Conservation (phyloP, 352 stramenopile species). For the Pythium biforme region DNA sequence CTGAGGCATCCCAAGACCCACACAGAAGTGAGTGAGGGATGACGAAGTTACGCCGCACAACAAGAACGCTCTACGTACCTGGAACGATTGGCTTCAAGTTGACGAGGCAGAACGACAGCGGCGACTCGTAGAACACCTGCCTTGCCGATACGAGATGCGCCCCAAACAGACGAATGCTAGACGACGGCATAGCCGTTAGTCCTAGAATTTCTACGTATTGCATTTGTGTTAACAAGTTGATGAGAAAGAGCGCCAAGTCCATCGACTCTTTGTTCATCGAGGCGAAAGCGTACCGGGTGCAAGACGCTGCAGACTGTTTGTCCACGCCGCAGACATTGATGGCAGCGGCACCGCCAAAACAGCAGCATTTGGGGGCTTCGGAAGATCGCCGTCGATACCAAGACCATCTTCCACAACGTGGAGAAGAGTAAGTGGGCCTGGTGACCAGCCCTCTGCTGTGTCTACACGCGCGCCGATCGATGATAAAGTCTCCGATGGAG, state of each 20-base stretch:
- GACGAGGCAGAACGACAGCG: conserved; percentile 78
- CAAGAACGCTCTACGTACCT: conserved; percentile 29
- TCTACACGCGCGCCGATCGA: background rate
- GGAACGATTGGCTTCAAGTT: conserved; percentile 94
- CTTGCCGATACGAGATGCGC: conserved; percentile 38
- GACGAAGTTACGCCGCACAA: background rate
- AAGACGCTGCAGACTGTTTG: background rate
- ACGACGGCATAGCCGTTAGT: background rate
- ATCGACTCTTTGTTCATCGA: no score
- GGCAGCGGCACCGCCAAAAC: background rate
- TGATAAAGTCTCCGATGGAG: background rate
- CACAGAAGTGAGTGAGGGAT: background rate
- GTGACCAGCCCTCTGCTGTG: background rate
- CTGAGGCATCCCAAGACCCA: conserved; percentile 19
- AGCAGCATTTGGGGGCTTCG: background rate
- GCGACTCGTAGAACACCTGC: conserved; percentile 64
- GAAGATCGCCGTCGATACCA: background rate
- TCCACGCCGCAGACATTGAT: background rate
- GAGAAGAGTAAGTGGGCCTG: background rate
- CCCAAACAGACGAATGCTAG: conserved; percentile 44
- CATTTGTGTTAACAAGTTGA: background rate
- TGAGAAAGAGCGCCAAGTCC: no score
- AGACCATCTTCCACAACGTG: conserved; percentile 6
- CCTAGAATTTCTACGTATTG: conserved; percentile 13
- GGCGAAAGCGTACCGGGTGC: background rate